These are phyloP conservation scores for Coemansia nantahalensis DNA, from an alignment of 192 early-diverging fungal species.

Conservation along the genomic window DNA sequence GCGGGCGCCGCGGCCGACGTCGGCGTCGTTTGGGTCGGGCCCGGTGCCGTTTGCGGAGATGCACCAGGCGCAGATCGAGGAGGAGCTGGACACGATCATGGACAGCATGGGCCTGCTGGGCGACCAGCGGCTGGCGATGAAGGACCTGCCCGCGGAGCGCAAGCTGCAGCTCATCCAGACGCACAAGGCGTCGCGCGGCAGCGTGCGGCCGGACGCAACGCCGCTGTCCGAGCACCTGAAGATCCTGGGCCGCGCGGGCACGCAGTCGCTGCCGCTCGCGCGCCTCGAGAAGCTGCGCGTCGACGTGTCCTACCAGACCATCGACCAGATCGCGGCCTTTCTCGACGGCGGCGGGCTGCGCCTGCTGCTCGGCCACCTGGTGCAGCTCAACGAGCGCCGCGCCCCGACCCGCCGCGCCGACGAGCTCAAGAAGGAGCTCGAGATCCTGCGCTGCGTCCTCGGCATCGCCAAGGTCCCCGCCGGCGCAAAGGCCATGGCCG, in stretches of 20 bases:
- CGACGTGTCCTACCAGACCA: slow-evolving; percentile 44
- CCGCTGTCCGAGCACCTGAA: slow-evolving; percentile 46
- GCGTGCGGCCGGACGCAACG: slow-evolving; percentile 5
- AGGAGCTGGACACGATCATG: slow-evolving; percentile 51
- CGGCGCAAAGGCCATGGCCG: slow-evolving; percentile 18
- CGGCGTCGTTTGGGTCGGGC: slow-evolving; percentile 7
- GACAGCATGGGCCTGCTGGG: slow-evolving; percentile 42
- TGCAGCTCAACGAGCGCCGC: slow-evolving; percentile 34
- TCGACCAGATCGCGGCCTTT: slow-evolving; percentile 39
- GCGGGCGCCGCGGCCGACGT: slow-evolving; percentile 17
- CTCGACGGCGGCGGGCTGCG: slow-evolving; percentile 42
- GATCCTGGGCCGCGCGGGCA: slow-evolving; percentile 27
- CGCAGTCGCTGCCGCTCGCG: slow-evolving; percentile 45
- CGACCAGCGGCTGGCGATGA: slow-evolving; percentile 43
- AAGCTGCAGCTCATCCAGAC: slow-evolving; percentile 46
- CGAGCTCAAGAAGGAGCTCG: slow-evolving; percentile 43
- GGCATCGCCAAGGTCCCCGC: slow-evolving; percentile 28
- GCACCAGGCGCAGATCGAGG: slow-evolving; percentile 43
- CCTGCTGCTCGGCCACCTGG: slow-evolving; percentile 36
- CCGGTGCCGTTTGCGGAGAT: slow-evolving; percentile 24
- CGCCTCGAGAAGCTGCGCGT: slow-evolving; percentile 46
- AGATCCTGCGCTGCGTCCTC: slow-evolving; percentile 41
- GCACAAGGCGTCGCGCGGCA: slow-evolving; percentile 18
- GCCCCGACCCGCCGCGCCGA: slow-evolving; percentile 30
- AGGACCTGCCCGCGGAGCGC: slow-evolving; percentile 37